phyloP scores from a whole-genome alignment of 345 rosid species.

The Isatis tinctoria region DNA sequence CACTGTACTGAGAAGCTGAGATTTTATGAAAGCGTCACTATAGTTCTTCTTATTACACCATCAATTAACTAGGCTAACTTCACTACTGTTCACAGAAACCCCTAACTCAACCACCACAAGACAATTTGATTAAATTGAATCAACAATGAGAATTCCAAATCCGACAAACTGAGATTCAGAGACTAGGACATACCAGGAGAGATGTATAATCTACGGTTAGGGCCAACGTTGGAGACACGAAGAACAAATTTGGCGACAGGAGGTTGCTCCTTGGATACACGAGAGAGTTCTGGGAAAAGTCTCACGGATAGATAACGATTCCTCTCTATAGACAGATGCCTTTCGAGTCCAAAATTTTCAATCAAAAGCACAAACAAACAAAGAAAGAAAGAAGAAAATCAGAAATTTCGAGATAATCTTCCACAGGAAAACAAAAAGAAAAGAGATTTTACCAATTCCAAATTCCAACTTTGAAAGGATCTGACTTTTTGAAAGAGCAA shows the following conservation, averaged over 20 bases:
- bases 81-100: background rate
- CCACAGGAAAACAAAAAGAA: too few species aligned
- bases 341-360: slow-evolving; percentile 27
- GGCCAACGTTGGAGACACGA: slow-evolving; percentile 57
- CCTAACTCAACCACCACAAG: background rate
- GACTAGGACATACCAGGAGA: slow-evolving; percentile 39
- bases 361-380: background rate
- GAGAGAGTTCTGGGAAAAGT: slow-evolving; percentile 76
- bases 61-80: background rate
- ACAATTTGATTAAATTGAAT: background rate
- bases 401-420: background rate
- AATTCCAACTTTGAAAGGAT: slow-evolving; percentile 84
- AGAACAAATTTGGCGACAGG: slow-evolving; percentile 70
- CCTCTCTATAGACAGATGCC: slow-evolving; percentile 86
- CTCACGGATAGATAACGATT: slow-evolving; percentile 66
- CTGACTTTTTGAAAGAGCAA: slow-evolving; percentile 71
- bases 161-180: background rate
- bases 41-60: background rate
- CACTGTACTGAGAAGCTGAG: background rate
- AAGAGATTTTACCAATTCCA: slow-evolving; percentile 71
- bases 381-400: background rate
- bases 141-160: background rate
- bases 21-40: background rate
- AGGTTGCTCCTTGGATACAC: slow-evolving; percentile 68
- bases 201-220: slow-evolving; percentile 46